Base-by-base conservation (phyloP, 108 stramenopile genomes). In the Stephanodiscus triporus region DNA sequence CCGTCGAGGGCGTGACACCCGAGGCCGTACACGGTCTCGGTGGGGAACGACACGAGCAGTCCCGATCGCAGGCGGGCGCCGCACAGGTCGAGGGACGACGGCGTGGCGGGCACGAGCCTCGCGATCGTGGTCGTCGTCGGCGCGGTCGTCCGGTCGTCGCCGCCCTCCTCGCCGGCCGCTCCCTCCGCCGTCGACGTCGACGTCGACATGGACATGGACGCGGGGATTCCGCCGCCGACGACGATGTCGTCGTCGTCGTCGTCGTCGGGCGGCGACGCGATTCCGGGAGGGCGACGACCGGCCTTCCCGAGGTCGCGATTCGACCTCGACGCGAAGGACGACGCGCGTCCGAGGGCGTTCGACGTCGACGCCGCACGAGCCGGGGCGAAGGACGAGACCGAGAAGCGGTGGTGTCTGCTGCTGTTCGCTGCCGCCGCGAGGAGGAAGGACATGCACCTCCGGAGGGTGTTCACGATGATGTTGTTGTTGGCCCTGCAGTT, bases 21-120 rank as follows among this genome's bases (percentile, higher is more conserved):
- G 62, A 99, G 86, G 4, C 99, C 99, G 75, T 99, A 99, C 27
- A 99, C 99, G 0, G 99, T 99, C 86, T 99, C 99, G 30, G 99
- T 95, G 23, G 95, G 97, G 59, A 96, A 97, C 19, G 95, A 90
- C 0, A 96, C 92, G 49, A 96, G 62, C 19, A 83, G 64, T 29
- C 94, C 94, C 26, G 73, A 26, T 51, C 90, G 81, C 17, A 95
- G 73, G 2, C 94, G 88, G 11, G 50, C 75, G 3, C 90, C 94
- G 66, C 91, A 92, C 30, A 56, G 76, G 20, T 80, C 49, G 34
- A 93, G 57, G 13, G 82, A 83, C 37, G 73, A 37, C 13, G 36
- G 69, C 20, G 73, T 76, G 22, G 82, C 74, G n/a, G 82, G 43
- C 14, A 83, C 78, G 19, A 53, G 49, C 38, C 66, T 70, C 37